These are phyloP conservation scores for Dryas drummondii DNA, from an alignment of 306 rosid species.

Conservation along the genomic window DNA sequence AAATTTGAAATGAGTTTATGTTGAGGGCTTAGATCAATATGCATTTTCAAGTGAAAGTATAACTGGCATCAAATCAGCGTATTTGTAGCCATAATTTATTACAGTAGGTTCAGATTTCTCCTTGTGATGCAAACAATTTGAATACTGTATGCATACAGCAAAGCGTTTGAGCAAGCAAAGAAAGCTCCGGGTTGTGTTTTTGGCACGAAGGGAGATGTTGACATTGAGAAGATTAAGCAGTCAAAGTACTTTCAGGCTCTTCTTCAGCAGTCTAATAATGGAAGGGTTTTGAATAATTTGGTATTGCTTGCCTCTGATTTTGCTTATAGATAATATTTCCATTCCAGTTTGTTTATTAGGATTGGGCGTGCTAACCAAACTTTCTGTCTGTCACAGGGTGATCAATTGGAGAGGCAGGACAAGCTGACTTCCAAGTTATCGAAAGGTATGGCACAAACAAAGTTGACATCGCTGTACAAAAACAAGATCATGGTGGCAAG, in stretches of 20 bases:
- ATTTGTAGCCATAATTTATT: neutral
- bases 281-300: conserved; percentile 38
- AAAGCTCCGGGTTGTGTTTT: conserved; percentile 57
- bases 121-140: conserved; percentile 19
- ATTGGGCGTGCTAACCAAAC: neutral
- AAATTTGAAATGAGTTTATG: neutral
- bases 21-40: neutral
- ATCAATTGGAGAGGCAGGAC: conserved; percentile 44
- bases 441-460: conserved; percentile 52
- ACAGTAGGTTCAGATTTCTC: conserved; percentile 1
- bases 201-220: conserved; percentile 55
- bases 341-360: neutral
- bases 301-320: conserved; percentile 34
- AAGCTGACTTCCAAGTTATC: conserved; percentile 35
- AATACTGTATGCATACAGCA: conserved; percentile 40
- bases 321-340: neutral
- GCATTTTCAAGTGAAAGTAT: neutral
- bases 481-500: conserved; percentile 38
- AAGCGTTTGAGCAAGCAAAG: conserved; percentile 82
- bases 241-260: conserved; percentile 71
- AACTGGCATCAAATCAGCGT: neutral
- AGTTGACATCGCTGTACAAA: conserved; percentile 46
- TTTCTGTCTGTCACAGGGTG: conserved; percentile 38
- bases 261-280: conserved; percentile 46
- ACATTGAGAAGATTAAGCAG: conserved; percentile 66